Percentiles rank a stretch among this genome's conserved stretches.
These are phyloP conservation scores for Auricularia cornea DNA, from an alignment of 768 basidiomycete species.

Conservation along the genomic window DNA sequence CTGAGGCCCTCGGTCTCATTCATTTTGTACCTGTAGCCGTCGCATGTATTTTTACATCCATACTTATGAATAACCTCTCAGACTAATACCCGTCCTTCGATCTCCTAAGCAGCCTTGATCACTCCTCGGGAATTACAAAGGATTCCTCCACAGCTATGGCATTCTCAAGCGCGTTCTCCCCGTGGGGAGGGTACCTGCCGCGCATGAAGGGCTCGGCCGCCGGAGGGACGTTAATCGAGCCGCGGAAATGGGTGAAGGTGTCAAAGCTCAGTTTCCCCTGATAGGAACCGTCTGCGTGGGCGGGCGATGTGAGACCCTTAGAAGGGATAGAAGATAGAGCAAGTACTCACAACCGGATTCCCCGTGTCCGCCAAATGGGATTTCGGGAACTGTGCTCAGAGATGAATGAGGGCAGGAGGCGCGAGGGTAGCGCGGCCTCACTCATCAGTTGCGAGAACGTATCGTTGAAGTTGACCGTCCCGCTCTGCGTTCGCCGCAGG, in stretches of 20 bases:
- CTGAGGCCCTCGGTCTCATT: no score
- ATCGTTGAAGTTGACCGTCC: conserved; percentile 52
- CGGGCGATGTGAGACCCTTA: neutral
- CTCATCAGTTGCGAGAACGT: conserved; percentile 37
- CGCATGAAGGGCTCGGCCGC: conserved; percentile 45
- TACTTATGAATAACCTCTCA: no score
- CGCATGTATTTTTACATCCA: no score
- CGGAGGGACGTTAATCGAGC: conserved; percentile 46
- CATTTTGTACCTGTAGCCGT: no score
- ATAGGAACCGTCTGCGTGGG: conserved; percentile 44
- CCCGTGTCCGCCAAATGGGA: conserved; percentile 50
- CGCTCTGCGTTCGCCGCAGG: conserved; percentile 46
- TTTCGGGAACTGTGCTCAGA: conserved; percentile 27
- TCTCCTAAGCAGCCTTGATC: neutral
- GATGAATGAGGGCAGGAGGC: neutral
- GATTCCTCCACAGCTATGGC: neutral
- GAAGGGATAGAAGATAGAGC: neutral
- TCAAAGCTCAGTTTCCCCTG: conserved; percentile 46
- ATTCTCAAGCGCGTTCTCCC: conserved; percentile 21
- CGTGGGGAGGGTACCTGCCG: conserved; percentile 59
- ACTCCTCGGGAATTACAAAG: neutral
- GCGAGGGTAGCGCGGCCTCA: conserved; percentile 2
- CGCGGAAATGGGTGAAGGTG: conserved; percentile 41
- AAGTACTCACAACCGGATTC: conserved; percentile 51
- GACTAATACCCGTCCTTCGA: no score